Base-by-base conservation (phyloP, 768 basidiomycete genomes). In the Boletus edulis region DNA sequence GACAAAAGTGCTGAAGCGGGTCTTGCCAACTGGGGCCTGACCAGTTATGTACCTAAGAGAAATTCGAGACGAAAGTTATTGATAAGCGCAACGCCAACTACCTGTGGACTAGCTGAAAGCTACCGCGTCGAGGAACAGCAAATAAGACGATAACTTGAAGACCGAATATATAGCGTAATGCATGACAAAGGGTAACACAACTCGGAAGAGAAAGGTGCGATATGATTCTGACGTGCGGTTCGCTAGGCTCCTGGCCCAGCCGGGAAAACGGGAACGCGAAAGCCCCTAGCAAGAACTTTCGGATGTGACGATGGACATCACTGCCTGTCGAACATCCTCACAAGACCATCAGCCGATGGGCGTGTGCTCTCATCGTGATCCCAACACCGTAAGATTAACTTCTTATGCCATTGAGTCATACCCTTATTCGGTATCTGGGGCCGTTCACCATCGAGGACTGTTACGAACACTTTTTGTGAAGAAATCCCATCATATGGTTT, bases 371-470 rank as follows among this genome's bases (percentile, higher is more conserved):
- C 59, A n/a, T 57, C 48, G 1, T 2, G 32, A 46, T 61, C 42
- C 66, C 64, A 67, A 31, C 66, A 67, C 34, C 4, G 42, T 35
- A 8, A 41, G 14, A 67, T 67, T 5, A 59, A 18, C 0, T 24
- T 46, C 34, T 17, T 35, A 37, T 68, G 41, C 52, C 37, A 14
- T 3, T 0, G 17, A 14, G 46, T 40, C 14, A 66, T 38, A 31
- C 34, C 39, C 3, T 37, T 18, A 7, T 59, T 49, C 5, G 59
- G 49, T 38, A 67, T 61, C 22, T 32, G 4, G 31, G 67, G 64
- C 0, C 56, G 49, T 32, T 55, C 42, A 14, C 62, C 64, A 0
- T n/a, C 35, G 44, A 58, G 2, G n/a, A 64, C 45, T 2, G 4
- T 48, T n/a, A 4, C 0, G 5, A 55, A 0, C 20, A 64, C 4